Evolutionary conservation across 805 yeast species (phyloP), one percentile per base, ranked within the genome.

Genomic region (Kazachstania bromeliacearum): DNA sequence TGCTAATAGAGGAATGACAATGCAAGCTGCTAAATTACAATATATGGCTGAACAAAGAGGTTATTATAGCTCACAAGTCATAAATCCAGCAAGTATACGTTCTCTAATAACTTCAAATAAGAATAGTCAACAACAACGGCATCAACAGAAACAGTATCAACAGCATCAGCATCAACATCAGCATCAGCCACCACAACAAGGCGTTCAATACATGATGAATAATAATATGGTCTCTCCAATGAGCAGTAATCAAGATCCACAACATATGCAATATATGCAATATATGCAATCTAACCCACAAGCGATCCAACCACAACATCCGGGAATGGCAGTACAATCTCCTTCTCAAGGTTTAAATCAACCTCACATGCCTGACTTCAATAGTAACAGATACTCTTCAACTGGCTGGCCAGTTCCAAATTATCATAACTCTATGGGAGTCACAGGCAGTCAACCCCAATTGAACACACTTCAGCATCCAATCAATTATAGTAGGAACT

Each of bases 21-120:
- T 58, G 33, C 62, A 63, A 18, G 66, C 69, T 43, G 70, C 73
- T 0, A 58, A 65, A 35, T 56, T 66, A 22, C 73, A 68, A 39
- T 68, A 65, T 23, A 58, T 59, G 36, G 59, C 59, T 7, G 63
- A 59, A 28, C 59, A 62, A 28, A 57, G 56, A 18, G 63, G 64
- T 2, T 65, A 62, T 30, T 44, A 48, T 21, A 23, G n/a, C 26
- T 23, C 26, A 10, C 26, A 23, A 23, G n/a, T 23, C n/a, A 10
- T 10, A 10, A 10, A 23, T 23, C 10, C 26, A 23, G 26, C 26
- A 4, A 23, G n/a, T 23, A n/a, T 23, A 23, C 10, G n/a, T 10
- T 10, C n/a, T 10, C 3, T 23, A 23, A 23, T 23, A 23, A 23
- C 26, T 10, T 4, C 26, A 23, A n/a, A n/a, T n/a, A n/a, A n/a